Conservation (phyloP, 1,139 yeast genomes). For the Protomyces lactucae-debilis region DNA sequence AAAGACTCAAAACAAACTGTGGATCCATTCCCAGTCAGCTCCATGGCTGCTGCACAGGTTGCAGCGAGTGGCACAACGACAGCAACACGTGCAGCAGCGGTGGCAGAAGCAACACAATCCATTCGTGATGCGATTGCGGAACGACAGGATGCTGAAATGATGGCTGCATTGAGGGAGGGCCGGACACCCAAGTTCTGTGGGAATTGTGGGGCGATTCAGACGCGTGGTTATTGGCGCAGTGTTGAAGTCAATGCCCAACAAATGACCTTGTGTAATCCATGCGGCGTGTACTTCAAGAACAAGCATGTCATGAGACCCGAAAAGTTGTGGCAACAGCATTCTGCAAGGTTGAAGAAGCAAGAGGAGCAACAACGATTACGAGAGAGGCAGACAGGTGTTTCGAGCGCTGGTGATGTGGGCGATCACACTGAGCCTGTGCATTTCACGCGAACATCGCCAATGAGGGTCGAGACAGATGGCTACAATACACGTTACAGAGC, state of each 20-base stretch:
- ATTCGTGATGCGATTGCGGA: background rate
- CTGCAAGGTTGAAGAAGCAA: background rate
- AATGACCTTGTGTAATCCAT: slow-evolving; percentile 39
- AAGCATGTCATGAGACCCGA: slow-evolving; percentile 39
- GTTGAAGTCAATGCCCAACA: slow-evolving; percentile 4
- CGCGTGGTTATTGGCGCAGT: slow-evolving; percentile 19
- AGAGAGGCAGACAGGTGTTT: background rate
- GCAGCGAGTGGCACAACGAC: background rate
- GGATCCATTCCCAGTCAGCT: background rate
- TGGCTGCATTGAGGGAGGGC: slow-evolving; percentile 10
- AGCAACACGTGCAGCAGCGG: background rate
- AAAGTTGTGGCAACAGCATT: slow-evolving; percentile 35
- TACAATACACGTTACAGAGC: background rate
- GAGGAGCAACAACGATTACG: background rate
- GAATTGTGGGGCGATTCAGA: slow-evolving; percentile 19
- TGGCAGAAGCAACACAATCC: background rate
- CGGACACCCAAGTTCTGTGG: slow-evolving; percentile 11
- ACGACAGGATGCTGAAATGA: slow-evolving; percentile 7
- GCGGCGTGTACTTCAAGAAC: slow-evolving; percentile 40
- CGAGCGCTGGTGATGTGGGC: background rate
- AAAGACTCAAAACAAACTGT: background rate
- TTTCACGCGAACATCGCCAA: slow-evolving; percentile 8
- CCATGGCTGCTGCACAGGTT: background rate
- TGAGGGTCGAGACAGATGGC: background rate
- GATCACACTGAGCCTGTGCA: background rate